phyloP scores from a whole-genome alignment of 306 rosid genomes.

The Rosa chinensis region DNA sequence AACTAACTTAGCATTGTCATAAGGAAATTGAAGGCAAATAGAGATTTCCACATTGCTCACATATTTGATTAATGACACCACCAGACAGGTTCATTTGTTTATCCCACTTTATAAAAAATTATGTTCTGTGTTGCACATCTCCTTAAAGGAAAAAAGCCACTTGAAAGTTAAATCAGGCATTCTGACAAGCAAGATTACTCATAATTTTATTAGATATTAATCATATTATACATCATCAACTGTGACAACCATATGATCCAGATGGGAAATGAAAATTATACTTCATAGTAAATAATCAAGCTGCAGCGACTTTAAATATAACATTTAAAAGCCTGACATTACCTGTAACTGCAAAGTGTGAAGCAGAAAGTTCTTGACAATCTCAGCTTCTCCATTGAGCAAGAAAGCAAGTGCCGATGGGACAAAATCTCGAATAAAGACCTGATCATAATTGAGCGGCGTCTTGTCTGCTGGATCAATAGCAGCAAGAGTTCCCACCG shows the following conservation, averaged over 20 bases:
- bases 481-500: conserved; percentile 93
- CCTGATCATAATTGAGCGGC: conserved; percentile 86
- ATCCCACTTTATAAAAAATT: neutral
- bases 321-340: conserved; percentile 10
- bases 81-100: neutral
- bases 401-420: conserved; percentile 89
- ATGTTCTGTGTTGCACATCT: neutral
- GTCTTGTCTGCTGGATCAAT: conserved; percentile 65
- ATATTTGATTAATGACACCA: neutral
- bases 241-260: neutral
- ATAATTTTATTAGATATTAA: no score
- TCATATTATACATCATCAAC: neutral
- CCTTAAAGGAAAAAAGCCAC: neutral
- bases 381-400: conserved; percentile 80
- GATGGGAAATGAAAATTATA: neutral
- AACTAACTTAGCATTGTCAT: neutral
- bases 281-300: neutral
- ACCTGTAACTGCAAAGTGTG: conserved; percentile 93
- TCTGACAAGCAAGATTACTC: neutral
- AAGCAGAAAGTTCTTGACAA: conserved; percentile 85
- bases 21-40: neutral
- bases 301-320: conserved; percentile 1
- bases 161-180: neutral
- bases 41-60: neutral
- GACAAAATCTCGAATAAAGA: conserved; percentile 83